Evolutionary conservation across 169 alveolate species (phyloP).

Genomic region (Plasmodium vivax): DNA sequence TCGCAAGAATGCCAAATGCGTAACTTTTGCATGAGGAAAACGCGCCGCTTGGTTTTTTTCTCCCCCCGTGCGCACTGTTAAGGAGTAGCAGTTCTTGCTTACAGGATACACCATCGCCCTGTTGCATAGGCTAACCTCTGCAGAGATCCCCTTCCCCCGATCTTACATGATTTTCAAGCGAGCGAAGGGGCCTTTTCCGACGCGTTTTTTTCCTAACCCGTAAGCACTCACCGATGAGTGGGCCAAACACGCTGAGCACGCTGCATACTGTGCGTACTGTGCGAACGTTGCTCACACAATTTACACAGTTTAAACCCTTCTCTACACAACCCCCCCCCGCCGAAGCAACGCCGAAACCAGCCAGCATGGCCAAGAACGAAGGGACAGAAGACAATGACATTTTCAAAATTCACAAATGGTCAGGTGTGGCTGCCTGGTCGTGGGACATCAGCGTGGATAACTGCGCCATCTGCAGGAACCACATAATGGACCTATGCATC

Average conservation of each 20-base stretch:
- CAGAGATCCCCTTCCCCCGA: neutral
- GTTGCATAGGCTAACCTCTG: neutral
- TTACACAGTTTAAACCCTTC: neutral
- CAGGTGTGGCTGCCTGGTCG: conserved; percentile 99
- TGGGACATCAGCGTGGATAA: conserved; percentile 99
- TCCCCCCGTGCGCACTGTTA: neutral
- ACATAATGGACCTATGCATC: conserved; percentile 98
- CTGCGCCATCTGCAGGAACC: conserved; percentile 99
- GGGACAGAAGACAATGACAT: conserved; percentile 37
- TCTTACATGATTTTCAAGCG: neutral
- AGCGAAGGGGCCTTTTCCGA: neutral
- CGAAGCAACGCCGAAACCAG: neutral
- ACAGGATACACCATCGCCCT: neutral
- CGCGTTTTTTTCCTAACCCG: neutral
- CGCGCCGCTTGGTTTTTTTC: neutral
- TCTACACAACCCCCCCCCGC: neutral
- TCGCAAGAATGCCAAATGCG: neutral
- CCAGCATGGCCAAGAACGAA: conserved; percentile 21
- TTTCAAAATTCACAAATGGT: conserved; percentile 93
- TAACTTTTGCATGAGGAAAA: neutral
- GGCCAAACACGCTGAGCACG: neutral
- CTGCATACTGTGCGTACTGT: neutral
- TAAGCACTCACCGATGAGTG: neutral
- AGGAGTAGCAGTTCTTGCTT: neutral
- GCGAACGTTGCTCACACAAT: neutral